A percentile compares a stretch with the other conserved stretches of the same genome.
These are phyloP conservation scores for Suillus ampliporus DNA, from an alignment of 768 basidiomycete genomes.

Conservation along the genomic window DNA sequence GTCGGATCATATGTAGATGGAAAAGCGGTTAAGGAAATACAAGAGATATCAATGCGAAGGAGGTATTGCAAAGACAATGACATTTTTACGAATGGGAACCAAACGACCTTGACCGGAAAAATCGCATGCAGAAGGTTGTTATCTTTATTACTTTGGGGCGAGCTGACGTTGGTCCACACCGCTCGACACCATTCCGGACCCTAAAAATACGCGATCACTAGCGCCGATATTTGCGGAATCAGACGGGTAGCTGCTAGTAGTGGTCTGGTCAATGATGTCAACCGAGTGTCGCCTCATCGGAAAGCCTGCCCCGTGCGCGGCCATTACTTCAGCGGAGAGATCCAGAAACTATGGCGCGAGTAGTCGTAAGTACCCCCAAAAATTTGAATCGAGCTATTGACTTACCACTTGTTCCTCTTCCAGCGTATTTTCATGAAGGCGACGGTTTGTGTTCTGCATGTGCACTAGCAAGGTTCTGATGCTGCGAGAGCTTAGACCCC, in stretches of 20 bases:
- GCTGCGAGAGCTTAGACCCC: conserved; percentile 65
- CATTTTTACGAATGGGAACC: background rate
- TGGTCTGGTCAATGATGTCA: conserved; percentile 22
- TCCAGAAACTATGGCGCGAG: conserved; percentile 32
- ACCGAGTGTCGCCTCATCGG: conserved; percentile 40
- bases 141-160: background rate
- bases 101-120: background rate
- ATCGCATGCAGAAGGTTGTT: background rate
- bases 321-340: conserved; percentile 34
- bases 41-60: background rate
- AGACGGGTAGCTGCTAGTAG: background rate
- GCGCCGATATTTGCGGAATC: background rate
- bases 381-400: background rate
- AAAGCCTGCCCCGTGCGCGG: conserved; percentile 26
- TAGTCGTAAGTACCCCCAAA: background rate
- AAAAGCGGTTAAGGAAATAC: conserved; percentile 1
- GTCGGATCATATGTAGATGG: background rate
- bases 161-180: conserved; percentile 1
- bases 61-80: background rate
- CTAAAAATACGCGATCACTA: background rate
- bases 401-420: conserved; percentile 62
- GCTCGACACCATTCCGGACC: background rate
- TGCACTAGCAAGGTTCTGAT: conserved; percentile 75
- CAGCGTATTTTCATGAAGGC: conserved; percentile 54
- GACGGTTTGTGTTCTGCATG: conserved; percentile 62